phyloP scores from a whole-genome alignment of 306 rosid species.

The Mucuna pruriens region DNA sequence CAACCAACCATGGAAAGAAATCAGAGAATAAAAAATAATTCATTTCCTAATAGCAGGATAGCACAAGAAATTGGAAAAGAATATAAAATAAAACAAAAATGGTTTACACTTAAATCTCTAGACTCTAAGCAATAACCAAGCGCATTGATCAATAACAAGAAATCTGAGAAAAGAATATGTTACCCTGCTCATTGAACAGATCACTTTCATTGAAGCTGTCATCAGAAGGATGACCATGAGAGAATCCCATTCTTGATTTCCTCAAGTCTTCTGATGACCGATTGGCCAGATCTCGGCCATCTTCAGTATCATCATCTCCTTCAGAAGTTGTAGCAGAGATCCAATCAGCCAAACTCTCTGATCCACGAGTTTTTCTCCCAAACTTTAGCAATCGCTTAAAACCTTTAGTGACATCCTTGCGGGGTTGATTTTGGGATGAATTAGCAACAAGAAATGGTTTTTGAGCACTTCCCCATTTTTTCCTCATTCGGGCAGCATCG shows the following conservation, averaged over 20 bases:
- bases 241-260: constrained; percentile 97
- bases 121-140: neutral
- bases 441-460: constrained; percentile 78
- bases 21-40: constrained; percentile 3
- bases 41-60: constrained; percentile 11
- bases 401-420: constrained; percentile 94
- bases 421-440: constrained; percentile 82
- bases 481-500: constrained; percentile 95
- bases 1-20: constrained; percentile 2
- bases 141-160: neutral
- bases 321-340: constrained; percentile 99
- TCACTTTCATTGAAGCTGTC: constrained; percentile 87
- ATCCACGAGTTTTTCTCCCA: constrained; percentile 93
- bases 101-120: constrained; percentile 9
- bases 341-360: constrained; percentile 88
- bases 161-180: constrained; percentile 34
- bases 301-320: constrained; percentile 98
- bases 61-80: constrained; percentile 10
- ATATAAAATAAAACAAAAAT: neutral
- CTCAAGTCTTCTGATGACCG: constrained; percentile 90
- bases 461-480: constrained; percentile 99
- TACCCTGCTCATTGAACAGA: constrained; percentile 87
- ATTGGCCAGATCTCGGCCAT: constrained; percentile 86
- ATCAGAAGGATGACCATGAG: constrained; percentile 79
- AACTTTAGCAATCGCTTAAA: constrained; percentile 90